Conservation (phyloP, 2,329 filamentous ascomycete species). For the Orbilia javanica region DNA sequence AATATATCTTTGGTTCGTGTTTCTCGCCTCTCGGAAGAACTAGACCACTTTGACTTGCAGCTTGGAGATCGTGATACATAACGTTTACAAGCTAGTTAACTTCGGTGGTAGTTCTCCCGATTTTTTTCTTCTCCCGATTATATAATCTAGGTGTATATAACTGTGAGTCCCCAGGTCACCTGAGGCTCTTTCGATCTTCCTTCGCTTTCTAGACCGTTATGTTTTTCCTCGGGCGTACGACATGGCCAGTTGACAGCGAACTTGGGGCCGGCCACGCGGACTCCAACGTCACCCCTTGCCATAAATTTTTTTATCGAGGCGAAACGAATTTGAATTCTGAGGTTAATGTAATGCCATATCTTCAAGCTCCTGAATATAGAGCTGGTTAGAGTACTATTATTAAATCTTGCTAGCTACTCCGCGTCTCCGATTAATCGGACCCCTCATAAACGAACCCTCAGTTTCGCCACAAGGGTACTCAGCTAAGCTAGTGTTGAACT, state of each 20-base stretch:
- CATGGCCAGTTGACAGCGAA: too few relatives aligned
- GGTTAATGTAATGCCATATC: background rate
- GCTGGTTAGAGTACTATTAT: background rate
- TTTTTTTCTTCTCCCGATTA: too few relatives aligned
- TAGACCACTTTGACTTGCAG: background rate
- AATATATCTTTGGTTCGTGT: background rate
- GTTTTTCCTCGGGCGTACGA: background rate
- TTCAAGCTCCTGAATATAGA: too few relatives aligned
- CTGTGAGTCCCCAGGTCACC: background rate
- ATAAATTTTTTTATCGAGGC: background rate
- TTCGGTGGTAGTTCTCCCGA: background rate
- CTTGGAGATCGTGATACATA: background rate
- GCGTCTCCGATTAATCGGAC: background rate
- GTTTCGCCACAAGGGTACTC: background rate
- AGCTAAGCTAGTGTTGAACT: slow-evolving; percentile 15
- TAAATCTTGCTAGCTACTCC: background rate
- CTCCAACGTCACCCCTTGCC: background rate
- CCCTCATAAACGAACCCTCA: too few relatives aligned
- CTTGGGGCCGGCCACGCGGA: slow-evolving; percentile 12
- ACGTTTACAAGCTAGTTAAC: background rate
- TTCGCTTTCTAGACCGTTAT: background rate
- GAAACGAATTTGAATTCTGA: background rate
- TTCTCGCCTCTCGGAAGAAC: background rate
- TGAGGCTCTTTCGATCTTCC: background rate
- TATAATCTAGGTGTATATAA: background rate